Conservation (phyloP, 768 basidiomycete genomes). For the Coprinopsis marcescibilis region DNA sequence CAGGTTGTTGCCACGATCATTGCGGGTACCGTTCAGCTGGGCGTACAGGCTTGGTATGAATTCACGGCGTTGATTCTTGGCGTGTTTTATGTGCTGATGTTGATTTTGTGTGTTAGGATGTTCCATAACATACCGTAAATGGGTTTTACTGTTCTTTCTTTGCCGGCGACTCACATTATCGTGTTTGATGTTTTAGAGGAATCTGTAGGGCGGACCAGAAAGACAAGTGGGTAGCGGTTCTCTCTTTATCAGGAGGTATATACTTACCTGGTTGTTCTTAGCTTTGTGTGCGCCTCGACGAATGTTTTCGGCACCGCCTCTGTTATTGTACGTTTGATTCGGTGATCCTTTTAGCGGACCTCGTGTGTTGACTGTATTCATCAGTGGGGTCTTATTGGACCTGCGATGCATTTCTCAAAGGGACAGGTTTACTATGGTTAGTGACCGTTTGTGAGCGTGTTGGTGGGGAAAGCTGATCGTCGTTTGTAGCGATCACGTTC, state of each 20-base stretch:
- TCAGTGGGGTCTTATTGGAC: constrained; percentile 66
- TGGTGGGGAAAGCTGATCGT: constrained; percentile 8
- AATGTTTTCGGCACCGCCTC: constrained; percentile 50
- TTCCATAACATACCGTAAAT: constrained; percentile 53
- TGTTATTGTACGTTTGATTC: constrained; percentile 45
- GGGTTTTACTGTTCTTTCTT: too few relatives aligned
- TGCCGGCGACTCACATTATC: neutral
- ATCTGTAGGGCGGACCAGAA: constrained; percentile 41
- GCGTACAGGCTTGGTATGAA: constrained; percentile 55
- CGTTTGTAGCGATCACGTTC: constrained; percentile 42
- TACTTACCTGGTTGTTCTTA: constrained; percentile 12
- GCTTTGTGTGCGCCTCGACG: constrained; percentile 48
- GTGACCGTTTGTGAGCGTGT: constrained; percentile 15
- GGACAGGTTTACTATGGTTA: constrained; percentile 54
- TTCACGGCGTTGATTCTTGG: neutral
- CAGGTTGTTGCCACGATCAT: constrained; percentile 60
- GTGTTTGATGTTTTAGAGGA: constrained; percentile 24
- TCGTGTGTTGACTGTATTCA: constrained; percentile 5
- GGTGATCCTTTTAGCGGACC: neutral
- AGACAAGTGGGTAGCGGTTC: constrained; percentile 28
- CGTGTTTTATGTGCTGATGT: neutral
- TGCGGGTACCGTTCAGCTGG: constrained; percentile 63
- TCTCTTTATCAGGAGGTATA: constrained; percentile 1
- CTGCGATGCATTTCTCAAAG: constrained; percentile 47
- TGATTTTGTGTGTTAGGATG: constrained; percentile 38